Conservation (phyloP, 352 stramenopile species). For the Hyaloperonospora arabidopsidis region DNA sequence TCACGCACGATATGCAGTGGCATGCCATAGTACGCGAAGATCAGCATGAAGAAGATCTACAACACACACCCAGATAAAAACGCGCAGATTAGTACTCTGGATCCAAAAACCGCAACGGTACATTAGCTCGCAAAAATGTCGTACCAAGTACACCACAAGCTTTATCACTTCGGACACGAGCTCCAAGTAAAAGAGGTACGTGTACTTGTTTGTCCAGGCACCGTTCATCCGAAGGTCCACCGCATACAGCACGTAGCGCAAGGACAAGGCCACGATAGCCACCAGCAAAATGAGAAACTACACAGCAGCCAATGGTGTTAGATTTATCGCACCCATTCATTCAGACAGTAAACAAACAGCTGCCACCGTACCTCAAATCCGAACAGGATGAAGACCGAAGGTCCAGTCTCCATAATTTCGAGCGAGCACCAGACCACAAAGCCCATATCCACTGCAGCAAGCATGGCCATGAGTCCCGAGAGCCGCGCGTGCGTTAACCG, state of each 20-base stretch:
- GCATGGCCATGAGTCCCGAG: conserved; percentile 80
- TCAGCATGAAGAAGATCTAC: conserved; percentile 94
- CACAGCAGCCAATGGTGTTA: conserved; percentile 7
- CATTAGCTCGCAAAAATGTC: conserved; percentile 1
- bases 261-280: conserved; percentile 83
- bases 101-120: background rate
- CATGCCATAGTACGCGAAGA: conserved; percentile 97
- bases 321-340: background rate
- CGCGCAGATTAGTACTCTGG: background rate
- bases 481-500: conserved; percentile 79
- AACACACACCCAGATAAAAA: conserved; percentile 1
- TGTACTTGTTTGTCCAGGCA: conserved; percentile 86
- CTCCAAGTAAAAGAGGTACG: conserved; percentile 93
- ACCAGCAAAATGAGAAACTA: conserved; percentile 91
- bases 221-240: conserved; percentile 88
- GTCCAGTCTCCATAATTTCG: conserved; percentile 72
- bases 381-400: conserved; percentile 93
- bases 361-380: conserved; percentile 84
- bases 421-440: conserved; percentile 87
- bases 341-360: background rate
- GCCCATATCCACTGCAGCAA: conserved; percentile 79
- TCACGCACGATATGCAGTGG: conserved; percentile 96
- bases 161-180: conserved; percentile 92
- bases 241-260: conserved; percentile 90
- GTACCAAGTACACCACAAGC: conserved; percentile 93